Conservation (phyloP, 768 basidiomycete genomes). For the Pleurotus tuber-regium region DNA sequence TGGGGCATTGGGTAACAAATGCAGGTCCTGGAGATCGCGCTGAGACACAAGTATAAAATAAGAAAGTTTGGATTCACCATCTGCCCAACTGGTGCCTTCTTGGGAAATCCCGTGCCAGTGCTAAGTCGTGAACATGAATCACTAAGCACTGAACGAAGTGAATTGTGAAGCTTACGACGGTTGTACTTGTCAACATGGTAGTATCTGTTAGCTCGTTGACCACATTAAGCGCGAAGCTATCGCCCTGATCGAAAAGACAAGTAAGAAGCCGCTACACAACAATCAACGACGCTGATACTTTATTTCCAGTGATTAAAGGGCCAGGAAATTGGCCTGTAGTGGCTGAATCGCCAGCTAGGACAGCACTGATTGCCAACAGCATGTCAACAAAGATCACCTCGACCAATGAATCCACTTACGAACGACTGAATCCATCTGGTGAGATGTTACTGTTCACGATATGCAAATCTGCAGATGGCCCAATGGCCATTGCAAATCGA, state of each 20-base stretch:
- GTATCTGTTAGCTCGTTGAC: conserved; percentile 34
- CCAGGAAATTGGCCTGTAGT: conserved; percentile 28
- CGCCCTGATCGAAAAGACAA: conserved; percentile 32
- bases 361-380: conserved; percentile 3
- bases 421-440: conserved; percentile 18
- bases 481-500: not conserved
- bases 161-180: conserved; percentile 29
- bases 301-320: conserved; percentile 30
- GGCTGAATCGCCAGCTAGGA: conserved; percentile 10
- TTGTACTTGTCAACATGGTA: conserved; percentile 37
- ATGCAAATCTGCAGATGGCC: conserved; percentile 8
- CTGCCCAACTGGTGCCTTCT: conserved; percentile 27
- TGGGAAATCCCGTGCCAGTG: conserved; percentile 36
- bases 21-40: not conserved
- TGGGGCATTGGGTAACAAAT: conserved; percentile 45
- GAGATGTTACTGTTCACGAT: conserved; percentile 14
- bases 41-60: not conserved
- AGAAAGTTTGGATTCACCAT: conserved; percentile 17
- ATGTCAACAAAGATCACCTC: not conserved
- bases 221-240: conserved; percentile 40
- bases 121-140: conserved; percentile 15
- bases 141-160: too few relatives aligned
- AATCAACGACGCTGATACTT: conserved; percentile 17
- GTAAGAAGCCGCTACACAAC: not conserved
- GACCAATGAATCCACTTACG: conserved; percentile 3